phyloP scores from a whole-genome alignment of 345 rosid genomes.

The Arabis alpina region DNA sequence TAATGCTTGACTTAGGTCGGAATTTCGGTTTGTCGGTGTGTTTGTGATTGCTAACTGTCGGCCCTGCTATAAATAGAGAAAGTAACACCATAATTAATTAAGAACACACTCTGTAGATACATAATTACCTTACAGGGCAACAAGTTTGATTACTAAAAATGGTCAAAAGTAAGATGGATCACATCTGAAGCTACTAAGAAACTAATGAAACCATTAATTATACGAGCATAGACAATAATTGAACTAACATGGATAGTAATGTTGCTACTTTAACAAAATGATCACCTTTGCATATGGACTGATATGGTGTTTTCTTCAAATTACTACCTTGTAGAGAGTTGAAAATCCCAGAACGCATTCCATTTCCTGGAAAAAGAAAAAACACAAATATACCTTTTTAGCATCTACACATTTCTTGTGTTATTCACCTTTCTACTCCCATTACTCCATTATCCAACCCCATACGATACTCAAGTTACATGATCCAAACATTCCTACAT shows the following conservation, averaged over 20 bases:
- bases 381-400: background rate
- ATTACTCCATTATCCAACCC: background rate
- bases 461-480: slow-evolving; percentile 17
- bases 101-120: background rate
- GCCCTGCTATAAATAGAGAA: slow-evolving; percentile 48
- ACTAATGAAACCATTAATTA: background rate
- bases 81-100: slow-evolving; percentile 23
- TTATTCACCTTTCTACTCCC: background rate
- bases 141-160: slow-evolving; percentile 17
- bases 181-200: slow-evolving; percentile 7
- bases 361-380: slow-evolving; percentile 29
- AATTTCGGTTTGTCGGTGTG: slow-evolving; percentile 48
- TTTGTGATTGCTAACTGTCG: slow-evolving; percentile 44
- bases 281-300: slow-evolving; percentile 28
- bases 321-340: slow-evolving; percentile 26
- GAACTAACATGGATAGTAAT: slow-evolving; percentile 5
- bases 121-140: background rate
- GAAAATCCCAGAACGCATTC: slow-evolving; percentile 42
- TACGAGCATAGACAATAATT: background rate
- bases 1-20: slow-evolving; percentile 48
- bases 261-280: background rate
- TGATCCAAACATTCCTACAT: background rate
- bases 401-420: slow-evolving; percentile 3
- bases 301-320: slow-evolving; percentile 37
- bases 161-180: slow-evolving; percentile 22